Base-by-base conservation (phyloP, 2,329 filamentous ascomycete genomes). In the Colletotrichum filicis region DNA sequence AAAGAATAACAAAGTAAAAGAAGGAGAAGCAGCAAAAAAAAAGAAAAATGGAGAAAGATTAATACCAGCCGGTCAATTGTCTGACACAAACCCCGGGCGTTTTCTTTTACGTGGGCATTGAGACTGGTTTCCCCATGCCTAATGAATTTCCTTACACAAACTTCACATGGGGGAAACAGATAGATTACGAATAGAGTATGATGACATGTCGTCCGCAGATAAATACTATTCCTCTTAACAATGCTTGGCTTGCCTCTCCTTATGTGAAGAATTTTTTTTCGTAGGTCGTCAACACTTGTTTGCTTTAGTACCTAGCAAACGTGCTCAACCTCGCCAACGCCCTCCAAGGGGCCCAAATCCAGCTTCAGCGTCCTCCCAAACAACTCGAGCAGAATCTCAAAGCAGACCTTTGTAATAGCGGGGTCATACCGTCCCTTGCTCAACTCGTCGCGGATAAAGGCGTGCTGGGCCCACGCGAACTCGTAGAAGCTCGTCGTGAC, bases 371-470 rank as follows among this genome's bases (percentile, higher is more conserved):
- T 91, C 26, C 95, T 87, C 0, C 90, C 92, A 83, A 98, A 98
- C 73, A 98, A 79, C 85, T 98, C 95, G 19, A 97, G 86, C 78
- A 98, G 83, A 82, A 98, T 93, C 86, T 97, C 94, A 80, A 97
- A 98, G 85, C 95, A 98, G 46, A 96, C 90, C 80, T 95, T 96
- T 4, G 92, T 91, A 70, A 98, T 88, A 24, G 94, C 94, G 1
- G 95, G 94, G 80, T 98, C 95, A 79, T 98, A 98, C 30, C 95
- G 89, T n/a, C 95, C 95, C 84, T 98, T 98, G 82, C 93, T 95
- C 72, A 97, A 86, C 85, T 98, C 95, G 79, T 98, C 95, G 22
- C 95, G 89, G 81, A 98, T 97, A 80, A 98, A 98, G 5, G 95
- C 95, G 85, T 97, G 95, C 83, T 98, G 95, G 4, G 95, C 95